A percentile compares a stretch with the other conserved stretches of the same genome.
Conservation (phyloP, 2,329 filamentous ascomycete genomes). For the Pseudogymnoascus sp. region DNA sequence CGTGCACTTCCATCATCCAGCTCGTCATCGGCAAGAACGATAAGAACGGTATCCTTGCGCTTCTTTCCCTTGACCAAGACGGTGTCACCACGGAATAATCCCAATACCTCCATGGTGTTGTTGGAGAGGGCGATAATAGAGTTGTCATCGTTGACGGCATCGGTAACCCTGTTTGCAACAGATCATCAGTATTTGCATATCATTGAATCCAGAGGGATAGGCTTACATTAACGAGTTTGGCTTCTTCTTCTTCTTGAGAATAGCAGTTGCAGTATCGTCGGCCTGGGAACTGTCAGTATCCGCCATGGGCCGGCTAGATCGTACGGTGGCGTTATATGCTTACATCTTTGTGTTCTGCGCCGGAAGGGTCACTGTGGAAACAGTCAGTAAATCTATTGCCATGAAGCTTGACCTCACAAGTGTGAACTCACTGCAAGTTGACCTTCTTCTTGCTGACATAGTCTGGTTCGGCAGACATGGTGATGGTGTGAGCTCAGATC, state of each 20-base stretch:
- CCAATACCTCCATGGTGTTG: constrained; percentile 96
- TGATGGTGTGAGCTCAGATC: constrained; percentile 29
- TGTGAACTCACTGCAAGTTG: constrained; percentile 61
- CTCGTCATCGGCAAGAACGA: constrained; percentile 94
- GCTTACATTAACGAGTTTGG: constrained; percentile 93
- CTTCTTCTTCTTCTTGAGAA: constrained; percentile 99
- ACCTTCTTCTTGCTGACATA: constrained; percentile 67
- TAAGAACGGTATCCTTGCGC: constrained; percentile 97
- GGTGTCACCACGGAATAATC: constrained; percentile 97
- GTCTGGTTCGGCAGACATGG: constrained; percentile 62
- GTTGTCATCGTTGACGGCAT: constrained; percentile 99
- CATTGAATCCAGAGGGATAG: constrained; percentile 16
- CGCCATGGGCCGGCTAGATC: constrained; percentile 18
- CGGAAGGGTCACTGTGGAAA: constrained; percentile 67
- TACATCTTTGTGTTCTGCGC: constrained; percentile 78
- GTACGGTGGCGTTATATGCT: constrained; percentile 28
- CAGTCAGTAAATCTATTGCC: constrained; percentile 31
- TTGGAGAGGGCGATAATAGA: constrained; percentile 97
- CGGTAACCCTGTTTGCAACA: constrained; percentile 69
- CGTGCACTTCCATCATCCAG: constrained; percentile 94
- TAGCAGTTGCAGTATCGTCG: constrained; percentile 88
- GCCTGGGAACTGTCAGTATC: constrained; percentile 46
- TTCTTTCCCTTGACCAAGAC: constrained; percentile 99
- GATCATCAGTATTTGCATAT: constrained; percentile 10
- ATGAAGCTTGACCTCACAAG: not conserved